Conservation (phyloP, 1,284 basidiomycete species). For the Rhodofomes roseus region DNA sequence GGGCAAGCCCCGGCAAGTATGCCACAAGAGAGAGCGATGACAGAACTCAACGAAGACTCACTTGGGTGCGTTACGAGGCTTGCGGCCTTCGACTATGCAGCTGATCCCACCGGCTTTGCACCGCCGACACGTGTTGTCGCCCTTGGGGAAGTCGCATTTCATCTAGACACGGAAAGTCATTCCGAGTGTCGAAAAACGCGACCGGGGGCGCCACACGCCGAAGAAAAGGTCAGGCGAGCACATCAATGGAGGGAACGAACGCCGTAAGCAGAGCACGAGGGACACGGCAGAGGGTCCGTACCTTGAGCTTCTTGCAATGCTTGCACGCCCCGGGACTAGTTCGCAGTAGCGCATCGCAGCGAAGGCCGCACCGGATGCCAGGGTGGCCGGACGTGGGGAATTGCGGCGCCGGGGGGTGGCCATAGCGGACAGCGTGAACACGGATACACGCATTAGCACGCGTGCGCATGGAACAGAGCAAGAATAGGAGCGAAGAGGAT, state of each 20-base stretch:
- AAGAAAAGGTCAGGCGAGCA: neutral
- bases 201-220: neutral
- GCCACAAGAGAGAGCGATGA: neutral
- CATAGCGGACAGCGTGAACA: neutral
- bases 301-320: constrained; percentile 82
- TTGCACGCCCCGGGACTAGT: constrained; percentile 73
- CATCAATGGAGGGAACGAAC: neutral
- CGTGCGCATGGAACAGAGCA: neutral
- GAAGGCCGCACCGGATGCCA: neutral
- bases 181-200: constrained; percentile 7
- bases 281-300: constrained; percentile 31
- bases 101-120: constrained; percentile 65
- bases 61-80: constrained; percentile 73
- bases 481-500: neutral
- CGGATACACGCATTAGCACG: neutral
- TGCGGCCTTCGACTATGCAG: constrained; percentile 78
- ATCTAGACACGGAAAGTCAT: constrained; percentile 42
- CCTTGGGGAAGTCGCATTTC: constrained; percentile 73
- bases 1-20: neutral
- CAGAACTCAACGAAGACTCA: constrained; percentile 41
- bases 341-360: constrained; percentile 3
- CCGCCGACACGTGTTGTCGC: constrained; percentile 67
- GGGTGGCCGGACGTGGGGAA: neutral
- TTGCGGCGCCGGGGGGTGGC: neutral
- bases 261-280: constrained; percentile 7